Base-by-base conservation (phyloP, 169 alveolate genomes). In the Plasmodium billcollinsi region DNA sequence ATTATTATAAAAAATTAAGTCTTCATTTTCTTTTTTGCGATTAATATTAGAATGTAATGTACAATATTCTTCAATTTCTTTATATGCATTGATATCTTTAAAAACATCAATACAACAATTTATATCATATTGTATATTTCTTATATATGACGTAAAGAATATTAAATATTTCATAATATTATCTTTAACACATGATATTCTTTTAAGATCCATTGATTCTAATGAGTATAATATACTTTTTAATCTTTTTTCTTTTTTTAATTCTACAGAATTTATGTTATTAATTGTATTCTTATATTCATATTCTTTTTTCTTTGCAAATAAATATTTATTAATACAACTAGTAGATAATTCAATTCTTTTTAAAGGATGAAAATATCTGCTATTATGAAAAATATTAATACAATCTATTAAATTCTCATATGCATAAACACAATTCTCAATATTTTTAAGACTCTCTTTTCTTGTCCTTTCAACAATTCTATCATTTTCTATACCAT, bases 181-280 rank as follows among this genome's bases (percentile, higher is more conserved):
- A 52, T 78, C 89, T 58, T 78, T 78, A n/a, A 78, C 33, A 65
- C 89, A 78, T 29, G 89, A 54, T 65, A 78, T 78, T 65, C 89
- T 65, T 47, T 78, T 78, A 43, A 33, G 52, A 24, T 78, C 89
- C 89, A 78, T 78, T 3, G 89, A 78, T 78, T 78, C 89, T n/a
- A 78, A 43, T 2, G 89, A 78, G 58, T 50, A 49, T 59, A 78
- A 49, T 50, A 78, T 78, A 45, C 76, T 78, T 78, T 78, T 78
- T 20, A 78, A 49, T 78, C 74, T 66, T 29, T 78, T 78, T 33
- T 78, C 89, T 59, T 78, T 78, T 50, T 66, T 66, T 45, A 65
- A 29, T 52, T 78, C 78, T n/a, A 78, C 80, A 26, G 65, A 39
- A 58, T 78, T 78, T 6, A 78, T 59, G 66, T 65, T 66, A 65